These are phyloP conservation scores for Chloropicon primus DNA, from an alignment of 139 green algal species.

Conservation along the genomic window DNA sequence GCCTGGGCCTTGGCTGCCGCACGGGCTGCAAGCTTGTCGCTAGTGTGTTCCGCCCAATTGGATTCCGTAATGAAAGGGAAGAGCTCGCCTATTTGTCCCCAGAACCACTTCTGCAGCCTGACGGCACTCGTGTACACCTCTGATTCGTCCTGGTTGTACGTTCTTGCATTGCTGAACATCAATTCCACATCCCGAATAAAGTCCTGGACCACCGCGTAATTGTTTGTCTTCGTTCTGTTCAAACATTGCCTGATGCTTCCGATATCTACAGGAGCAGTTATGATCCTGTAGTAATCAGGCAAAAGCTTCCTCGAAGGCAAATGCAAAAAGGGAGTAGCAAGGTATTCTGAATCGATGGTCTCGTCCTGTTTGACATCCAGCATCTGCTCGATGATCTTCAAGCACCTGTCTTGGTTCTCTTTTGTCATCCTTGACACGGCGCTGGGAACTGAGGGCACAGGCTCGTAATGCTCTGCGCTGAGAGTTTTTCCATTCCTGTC, in stretches of 20 bases:
- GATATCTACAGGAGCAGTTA: not conserved
- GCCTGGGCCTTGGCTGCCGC: not conserved
- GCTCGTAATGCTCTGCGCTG: not conserved
- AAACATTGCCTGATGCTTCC: not conserved
- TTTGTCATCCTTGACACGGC: not conserved
- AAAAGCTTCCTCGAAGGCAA: not conserved
- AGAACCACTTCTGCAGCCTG: not conserved
- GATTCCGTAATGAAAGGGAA: not conserved
- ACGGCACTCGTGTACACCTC: not conserved
- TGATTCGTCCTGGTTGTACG: not conserved
- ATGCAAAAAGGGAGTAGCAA: not conserved
- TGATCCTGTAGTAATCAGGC: not conserved
- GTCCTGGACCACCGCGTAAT: not conserved
- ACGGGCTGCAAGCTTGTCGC: not conserved
- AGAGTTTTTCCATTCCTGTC: not conserved
- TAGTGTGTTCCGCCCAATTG: not conserved
- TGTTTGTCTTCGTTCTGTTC: not conserved
- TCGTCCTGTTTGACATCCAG: not conserved
- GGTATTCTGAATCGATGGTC: not conserved
- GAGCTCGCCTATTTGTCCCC: not conserved
- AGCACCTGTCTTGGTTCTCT: not conserved
- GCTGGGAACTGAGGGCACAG: not conserved
- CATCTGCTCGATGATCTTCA: not conserved
- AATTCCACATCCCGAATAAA: not conserved
- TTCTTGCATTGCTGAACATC: not conserved